Conservation (phyloP, 495 filamentous ascomycete genomes). For the Coniosporium apollinis region DNA sequence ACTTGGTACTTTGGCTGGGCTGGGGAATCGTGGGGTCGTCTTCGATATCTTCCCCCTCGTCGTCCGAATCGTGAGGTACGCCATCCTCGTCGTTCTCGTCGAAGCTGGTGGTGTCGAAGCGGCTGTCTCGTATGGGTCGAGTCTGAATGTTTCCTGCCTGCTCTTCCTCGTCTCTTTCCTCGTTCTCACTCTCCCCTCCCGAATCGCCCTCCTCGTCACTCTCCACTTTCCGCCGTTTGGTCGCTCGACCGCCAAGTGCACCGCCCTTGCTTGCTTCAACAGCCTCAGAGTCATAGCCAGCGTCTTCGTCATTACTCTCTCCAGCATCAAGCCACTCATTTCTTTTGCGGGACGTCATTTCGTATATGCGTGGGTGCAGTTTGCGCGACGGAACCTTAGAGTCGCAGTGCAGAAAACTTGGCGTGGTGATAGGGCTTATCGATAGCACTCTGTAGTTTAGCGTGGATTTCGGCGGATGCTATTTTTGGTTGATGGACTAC, state of each 20-base stretch:
- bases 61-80: neutral
- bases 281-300: constrained; percentile 51
- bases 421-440: too few relatives aligned
- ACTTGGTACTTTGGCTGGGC: constrained; percentile 13
- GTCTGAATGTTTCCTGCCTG: constrained; percentile 5
- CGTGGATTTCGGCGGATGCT: too few relatives aligned
- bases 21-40: neutral
- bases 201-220: constrained; percentile 28
- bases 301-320: constrained; percentile 44
- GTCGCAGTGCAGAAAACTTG: too few relatives aligned
- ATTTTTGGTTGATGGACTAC: too few relatives aligned
- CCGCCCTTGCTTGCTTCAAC: constrained; percentile 45
- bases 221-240: constrained; percentile 50
- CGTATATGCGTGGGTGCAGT: constrained; percentile 1
- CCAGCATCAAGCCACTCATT: constrained; percentile 62
- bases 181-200: constrained; percentile 20
- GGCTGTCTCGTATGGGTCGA: constrained; percentile 1
- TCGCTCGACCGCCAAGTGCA: constrained; percentile 19
- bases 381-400: too few relatives aligned
- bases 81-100: neutral
- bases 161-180: constrained; percentile 17
- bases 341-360: constrained; percentile 52
- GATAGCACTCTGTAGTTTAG: too few relatives aligned
- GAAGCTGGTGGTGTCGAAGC: neutral
- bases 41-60: neutral